A percentile compares a stretch with the other conserved stretches of the same genome.
Conservation (phyloP, 2,329 filamentous ascomycete species). For the Knoxdaviesia capensis region DNA sequence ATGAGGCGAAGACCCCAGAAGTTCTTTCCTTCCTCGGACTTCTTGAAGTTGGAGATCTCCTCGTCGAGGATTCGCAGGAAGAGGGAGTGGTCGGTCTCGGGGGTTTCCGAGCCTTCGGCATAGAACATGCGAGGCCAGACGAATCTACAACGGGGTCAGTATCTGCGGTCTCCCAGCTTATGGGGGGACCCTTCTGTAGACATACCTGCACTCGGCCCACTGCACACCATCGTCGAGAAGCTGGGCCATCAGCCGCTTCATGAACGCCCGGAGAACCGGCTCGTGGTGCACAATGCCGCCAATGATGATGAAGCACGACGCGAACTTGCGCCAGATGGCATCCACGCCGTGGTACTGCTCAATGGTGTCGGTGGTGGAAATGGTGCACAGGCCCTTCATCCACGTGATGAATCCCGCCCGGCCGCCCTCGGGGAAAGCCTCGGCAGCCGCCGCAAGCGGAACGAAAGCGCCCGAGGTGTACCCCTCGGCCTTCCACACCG, state of each 20-base stretch:
- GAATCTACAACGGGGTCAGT: conserved; percentile 21
- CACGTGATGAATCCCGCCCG: conserved; percentile 53
- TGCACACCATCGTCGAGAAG: conserved; percentile 64
- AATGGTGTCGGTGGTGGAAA: conserved; percentile 52
- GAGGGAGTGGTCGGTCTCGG: conserved; percentile 46
- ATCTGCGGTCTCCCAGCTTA: neutral
- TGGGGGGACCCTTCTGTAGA: neutral
- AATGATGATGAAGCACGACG: conserved; percentile 51
- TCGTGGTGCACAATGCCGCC: conserved; percentile 70
- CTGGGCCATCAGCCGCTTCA: conserved; percentile 49
- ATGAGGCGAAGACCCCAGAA: conserved; percentile 81
- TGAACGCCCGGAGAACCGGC: conserved; percentile 62
- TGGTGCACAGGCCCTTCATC: conserved; percentile 52
- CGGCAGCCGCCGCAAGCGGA: conserved; percentile 40
- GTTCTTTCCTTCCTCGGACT: conserved; percentile 43
- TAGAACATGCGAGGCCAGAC: conserved; percentile 56
- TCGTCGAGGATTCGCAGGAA: conserved; percentile 59
- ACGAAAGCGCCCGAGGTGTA: conserved; percentile 43
- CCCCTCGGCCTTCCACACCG: conserved; percentile 40
- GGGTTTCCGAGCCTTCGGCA: conserved; percentile 38
- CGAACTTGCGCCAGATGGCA: conserved; percentile 71
- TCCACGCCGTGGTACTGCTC: conserved; percentile 69
- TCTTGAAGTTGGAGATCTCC: conserved; percentile 58
- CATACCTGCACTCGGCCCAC: conserved; percentile 58
- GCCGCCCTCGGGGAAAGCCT: conserved; percentile 55